phyloP scores from a whole-genome alignment of 805 yeast genomes.

The Candida pseudofarinosa region DNA sequence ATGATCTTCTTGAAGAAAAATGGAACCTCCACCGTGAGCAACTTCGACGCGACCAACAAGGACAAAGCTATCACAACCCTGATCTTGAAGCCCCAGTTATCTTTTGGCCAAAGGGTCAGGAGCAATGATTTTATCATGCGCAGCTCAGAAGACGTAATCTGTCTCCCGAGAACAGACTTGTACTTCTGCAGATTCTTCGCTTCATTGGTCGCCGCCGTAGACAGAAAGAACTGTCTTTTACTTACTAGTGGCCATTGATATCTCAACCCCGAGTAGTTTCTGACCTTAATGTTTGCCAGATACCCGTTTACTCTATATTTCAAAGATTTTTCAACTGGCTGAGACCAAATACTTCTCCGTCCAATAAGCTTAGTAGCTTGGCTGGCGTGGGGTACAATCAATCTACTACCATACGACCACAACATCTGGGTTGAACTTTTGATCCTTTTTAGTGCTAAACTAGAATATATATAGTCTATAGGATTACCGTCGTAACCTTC shows the following conservation, averaged over 20 bases:
- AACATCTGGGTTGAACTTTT: background rate
- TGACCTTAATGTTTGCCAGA: background rate
- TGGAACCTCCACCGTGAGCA: constrained; percentile 93
- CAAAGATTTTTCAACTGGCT: background rate
- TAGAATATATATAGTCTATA: no score
- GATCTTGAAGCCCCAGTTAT: constrained; percentile 58
- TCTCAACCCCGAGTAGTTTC: background rate
- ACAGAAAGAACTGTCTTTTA: background rate
- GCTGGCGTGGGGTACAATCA: background rate
- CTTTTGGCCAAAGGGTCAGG: constrained; percentile 78
- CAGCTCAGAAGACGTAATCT: constrained; percentile 39
- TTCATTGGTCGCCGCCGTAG: background rate
- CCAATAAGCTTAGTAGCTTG: background rate
- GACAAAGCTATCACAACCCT: constrained; percentile 75
- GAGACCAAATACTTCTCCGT: background rate
- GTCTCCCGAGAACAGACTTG: constrained; percentile 20
- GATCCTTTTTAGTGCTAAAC: background rate
- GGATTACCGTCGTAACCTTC: no score
- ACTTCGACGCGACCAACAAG: constrained; percentile 72
- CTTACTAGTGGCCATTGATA: background rate
- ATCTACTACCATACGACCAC: background rate
- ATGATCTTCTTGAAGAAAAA: constrained; percentile 83
- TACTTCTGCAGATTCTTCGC: background rate
- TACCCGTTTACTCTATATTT: background rate
- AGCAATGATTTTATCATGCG: constrained; percentile 61